Base-by-base conservation (phyloP, 2,329 filamentous ascomycete species). In the Orbilia ellipsospora region DNA sequence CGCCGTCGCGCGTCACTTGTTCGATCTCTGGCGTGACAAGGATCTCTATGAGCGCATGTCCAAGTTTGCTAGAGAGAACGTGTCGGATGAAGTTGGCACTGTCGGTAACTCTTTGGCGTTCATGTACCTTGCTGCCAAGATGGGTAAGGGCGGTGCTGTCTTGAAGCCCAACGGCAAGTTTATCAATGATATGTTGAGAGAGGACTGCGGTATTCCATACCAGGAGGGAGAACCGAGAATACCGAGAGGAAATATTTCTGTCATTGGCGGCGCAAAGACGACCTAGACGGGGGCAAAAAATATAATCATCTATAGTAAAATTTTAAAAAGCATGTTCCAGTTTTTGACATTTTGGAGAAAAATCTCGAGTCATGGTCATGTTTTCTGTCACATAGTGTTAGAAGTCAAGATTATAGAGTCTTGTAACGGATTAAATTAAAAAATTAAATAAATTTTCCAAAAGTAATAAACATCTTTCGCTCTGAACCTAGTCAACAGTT, bases 41-140 rank as follows among this genome's bases (percentile, higher is more conserved):
- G 85, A 87, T 16, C 84, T 92, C 18, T 91, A 92, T 81, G 82
- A 86, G 60, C 84, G 84, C 69, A 92, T 93, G 89, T 88, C 87
- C 78, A 78, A 85, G 6, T 90, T 87, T 77, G 92, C 91, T 0
- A 83, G 83, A 44, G 84, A 82, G 0, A 88, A 90, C 73, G 90
- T 95, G 13, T 92, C 89, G 74, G 92, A 95, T 80, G 92, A 95
- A 81, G 91, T 94, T 0, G 88, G 90, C 75, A 95, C 92, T 0
- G 90, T 93, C 0, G 92, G 92, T 0, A 94, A 94, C 81, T 89
- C 90, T 0, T 83, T 94, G 12, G 85, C 84, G 20, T 95, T 91
- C 91, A 87, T 92, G 81, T 94, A 92, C 81, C 84, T 95, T n/a
- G 90, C 90, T 0, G 87, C 88, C 78, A 88, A 88, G 80, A 85